These are phyloP conservation scores for Avena insularis DNA, from an alignment of 176 grass and related monocot genomes.

Conservation along the genomic window DNA sequence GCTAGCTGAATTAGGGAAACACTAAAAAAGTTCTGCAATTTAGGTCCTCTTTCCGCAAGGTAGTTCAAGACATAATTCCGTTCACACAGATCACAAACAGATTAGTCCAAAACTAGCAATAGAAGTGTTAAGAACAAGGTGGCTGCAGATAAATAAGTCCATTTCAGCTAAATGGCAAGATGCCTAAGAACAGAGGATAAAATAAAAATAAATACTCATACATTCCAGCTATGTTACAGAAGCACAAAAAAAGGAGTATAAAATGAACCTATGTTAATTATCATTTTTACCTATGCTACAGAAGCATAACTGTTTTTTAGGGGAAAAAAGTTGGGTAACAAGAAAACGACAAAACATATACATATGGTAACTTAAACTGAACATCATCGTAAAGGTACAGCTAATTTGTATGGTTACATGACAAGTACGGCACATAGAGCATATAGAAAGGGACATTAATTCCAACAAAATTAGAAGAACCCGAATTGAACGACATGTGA, in stretches of 20 bases:
- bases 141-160: constrained; percentile 1
- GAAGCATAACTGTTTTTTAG: neutral
- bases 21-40: constrained; percentile 94
- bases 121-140: neutral
- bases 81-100: constrained; percentile 82
- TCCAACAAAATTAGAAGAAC: constrained; percentile 40
- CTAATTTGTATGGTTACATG: no score
- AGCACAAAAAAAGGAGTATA: constrained; percentile 17
- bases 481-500: constrained; percentile 43
- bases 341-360: constrained; percentile 16
- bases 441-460: constrained; percentile 43
- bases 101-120: constrained; percentile 60
- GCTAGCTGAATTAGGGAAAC: constrained; percentile 88
- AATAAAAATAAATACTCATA: constrained; percentile 27
- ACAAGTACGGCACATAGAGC: neutral
- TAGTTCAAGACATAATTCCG: constrained; percentile 99
- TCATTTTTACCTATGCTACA: neutral
- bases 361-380: constrained; percentile 17
- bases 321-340: constrained; percentile 25
- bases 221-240: constrained; percentile 12
- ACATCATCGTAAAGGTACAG: neutral
- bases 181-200: constrained; percentile 6
- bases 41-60: constrained; percentile 90
- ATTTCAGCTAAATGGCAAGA: constrained; percentile 19
- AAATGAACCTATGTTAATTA: neutral